phyloP scores from a whole-genome alignment of 164 flowering plant genomes.

The Paratinospora sagittata region DNA sequence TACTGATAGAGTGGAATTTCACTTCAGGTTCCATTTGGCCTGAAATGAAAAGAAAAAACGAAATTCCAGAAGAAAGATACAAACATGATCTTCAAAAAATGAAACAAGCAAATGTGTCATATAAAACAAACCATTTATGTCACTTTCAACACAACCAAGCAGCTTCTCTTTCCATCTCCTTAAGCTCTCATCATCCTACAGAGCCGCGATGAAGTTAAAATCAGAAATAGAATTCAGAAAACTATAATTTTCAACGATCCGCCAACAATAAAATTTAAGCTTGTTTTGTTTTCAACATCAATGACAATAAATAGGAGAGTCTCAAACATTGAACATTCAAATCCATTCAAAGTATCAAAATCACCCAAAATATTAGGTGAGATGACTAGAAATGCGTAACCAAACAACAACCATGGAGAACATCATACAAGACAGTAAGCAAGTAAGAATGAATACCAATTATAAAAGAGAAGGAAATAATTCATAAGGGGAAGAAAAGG shows the following conservation, averaged over 20 bases:
- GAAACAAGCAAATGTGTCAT: neutral
- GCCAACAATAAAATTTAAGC: neutral
- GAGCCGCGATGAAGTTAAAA: neutral
- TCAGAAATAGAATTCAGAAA: too few relatives aligned
- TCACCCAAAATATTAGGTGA: too few relatives aligned
- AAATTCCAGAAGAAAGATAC: neutral
- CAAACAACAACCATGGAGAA: too few relatives aligned
- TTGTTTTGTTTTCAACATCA: neutral
- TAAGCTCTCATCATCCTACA: constrained; percentile 81
- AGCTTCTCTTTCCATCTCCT: constrained; percentile 87
- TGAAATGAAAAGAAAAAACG: constrained; percentile 15
- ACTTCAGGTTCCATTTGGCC: constrained; percentile 75
- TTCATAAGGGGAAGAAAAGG: too few relatives aligned
- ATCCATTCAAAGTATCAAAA: neutral
- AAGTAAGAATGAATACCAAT: too few relatives aligned
- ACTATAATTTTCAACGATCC: neutral
- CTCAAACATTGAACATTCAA: too few relatives aligned
- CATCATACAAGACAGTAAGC: too few relatives aligned
- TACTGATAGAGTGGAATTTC: constrained; percentile 59
- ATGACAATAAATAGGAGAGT: too few relatives aligned
- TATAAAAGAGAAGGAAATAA: too few relatives aligned
- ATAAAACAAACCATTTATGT: constrained; percentile 42
- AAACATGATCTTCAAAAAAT: neutral
- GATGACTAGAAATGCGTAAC: too few relatives aligned
- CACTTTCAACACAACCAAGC: constrained; percentile 59